A percentile compares a stretch with the other conserved stretches of the same genome.
Conservation (phyloP, 192 early-diverging fungal genomes). For the Podila horticola region DNA sequence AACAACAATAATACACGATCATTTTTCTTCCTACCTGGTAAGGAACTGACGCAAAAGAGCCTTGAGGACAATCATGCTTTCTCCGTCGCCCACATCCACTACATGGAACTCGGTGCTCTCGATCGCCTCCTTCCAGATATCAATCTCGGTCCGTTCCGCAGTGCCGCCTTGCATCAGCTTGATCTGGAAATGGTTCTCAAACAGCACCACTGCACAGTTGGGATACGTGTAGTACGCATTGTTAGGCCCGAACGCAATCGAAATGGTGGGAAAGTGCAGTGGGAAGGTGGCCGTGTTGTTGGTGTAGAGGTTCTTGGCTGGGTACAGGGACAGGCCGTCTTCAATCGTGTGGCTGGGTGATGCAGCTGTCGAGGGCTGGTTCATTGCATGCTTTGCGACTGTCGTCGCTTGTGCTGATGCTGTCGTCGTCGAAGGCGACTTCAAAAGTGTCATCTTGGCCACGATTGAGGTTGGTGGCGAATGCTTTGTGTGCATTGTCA, state of each 20-base stretch:
- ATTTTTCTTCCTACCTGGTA: conserved; percentile 21
- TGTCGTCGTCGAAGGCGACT: not conserved
- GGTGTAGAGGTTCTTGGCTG: conserved; percentile 36
- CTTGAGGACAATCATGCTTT: conserved; percentile 48
- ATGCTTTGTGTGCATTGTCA: not conserved
- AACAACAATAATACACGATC: not conserved
- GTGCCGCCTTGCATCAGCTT: conserved; percentile 34
- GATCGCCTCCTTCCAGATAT: conserved; percentile 57
- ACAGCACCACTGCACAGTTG: conserved; percentile 51
- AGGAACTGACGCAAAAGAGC: conserved; percentile 40
- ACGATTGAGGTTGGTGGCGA: not conserved
- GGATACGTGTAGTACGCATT: conserved; percentile 50
- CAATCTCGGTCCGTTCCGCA: conserved; percentile 47
- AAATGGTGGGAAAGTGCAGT: conserved; percentile 50
- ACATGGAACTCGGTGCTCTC: conserved; percentile 41
- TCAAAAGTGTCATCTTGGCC: conserved; percentile 22
- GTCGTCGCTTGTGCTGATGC: not conserved
- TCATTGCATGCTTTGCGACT: not conserved
- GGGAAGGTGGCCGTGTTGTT: conserved; percentile 52
- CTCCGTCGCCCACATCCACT: conserved; percentile 40
- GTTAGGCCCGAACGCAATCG: conserved; percentile 54
- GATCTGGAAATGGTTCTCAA: conserved; percentile 55
- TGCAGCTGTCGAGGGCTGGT: not conserved
- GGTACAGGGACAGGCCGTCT: conserved; percentile 12
- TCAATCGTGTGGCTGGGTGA: not conserved